Evolutionary conservation across 1,284 basidiomycete species (phyloP).

Genomic region (Boletellus deceptivus): DNA sequence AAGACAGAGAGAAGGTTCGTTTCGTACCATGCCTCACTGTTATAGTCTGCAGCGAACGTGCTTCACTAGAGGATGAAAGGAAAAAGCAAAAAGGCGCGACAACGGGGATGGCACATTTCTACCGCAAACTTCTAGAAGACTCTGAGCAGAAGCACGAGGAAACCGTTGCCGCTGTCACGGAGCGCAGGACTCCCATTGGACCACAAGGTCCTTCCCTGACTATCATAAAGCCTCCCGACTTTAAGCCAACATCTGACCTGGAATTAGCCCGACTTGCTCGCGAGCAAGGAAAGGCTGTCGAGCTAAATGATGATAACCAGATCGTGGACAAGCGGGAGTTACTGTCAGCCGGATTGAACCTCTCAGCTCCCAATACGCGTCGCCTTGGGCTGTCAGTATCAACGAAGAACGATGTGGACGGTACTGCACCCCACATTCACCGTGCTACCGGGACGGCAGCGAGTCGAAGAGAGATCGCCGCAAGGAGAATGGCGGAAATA

Average conservation of each 20-base stretch:
- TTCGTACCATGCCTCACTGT: background rate
- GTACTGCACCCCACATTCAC: constrained; percentile 46
- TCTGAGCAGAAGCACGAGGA: constrained; percentile 81
- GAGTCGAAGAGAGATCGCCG: constrained; percentile 74
- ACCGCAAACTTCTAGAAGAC: constrained; percentile 79
- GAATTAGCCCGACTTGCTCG: constrained; percentile 68
- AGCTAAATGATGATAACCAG: constrained; percentile 96
- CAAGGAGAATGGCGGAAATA: constrained; percentile 73
- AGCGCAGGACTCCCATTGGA: constrained; percentile 56
- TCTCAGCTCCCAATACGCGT: constrained; percentile 78
- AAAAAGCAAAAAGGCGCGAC: constrained; percentile 57
- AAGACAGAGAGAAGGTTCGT: constrained; percentile 77
- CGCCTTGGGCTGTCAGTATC: constrained; percentile 45
- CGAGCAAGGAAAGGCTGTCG: constrained; percentile 82
- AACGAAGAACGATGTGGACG: constrained; percentile 26
- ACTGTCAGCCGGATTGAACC: constrained; percentile 88
- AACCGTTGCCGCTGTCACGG: constrained; percentile 68
- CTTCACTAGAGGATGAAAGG: constrained; percentile 54
- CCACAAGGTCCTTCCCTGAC: constrained; percentile 60
- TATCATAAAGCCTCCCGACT: constrained; percentile 67
- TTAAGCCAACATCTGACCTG: constrained; percentile 60
- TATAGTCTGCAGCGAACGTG: background rate
- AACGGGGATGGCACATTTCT: constrained; percentile 85
- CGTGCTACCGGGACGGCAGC: constrained; percentile 81
- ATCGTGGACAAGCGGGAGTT: constrained; percentile 96